Evolutionary conservation across 2,329 filamentous ascomycete genomes (phyloP), one percentile per base, ranked within the genome.

Genomic region (Ophiosphaerella narmari): DNA sequence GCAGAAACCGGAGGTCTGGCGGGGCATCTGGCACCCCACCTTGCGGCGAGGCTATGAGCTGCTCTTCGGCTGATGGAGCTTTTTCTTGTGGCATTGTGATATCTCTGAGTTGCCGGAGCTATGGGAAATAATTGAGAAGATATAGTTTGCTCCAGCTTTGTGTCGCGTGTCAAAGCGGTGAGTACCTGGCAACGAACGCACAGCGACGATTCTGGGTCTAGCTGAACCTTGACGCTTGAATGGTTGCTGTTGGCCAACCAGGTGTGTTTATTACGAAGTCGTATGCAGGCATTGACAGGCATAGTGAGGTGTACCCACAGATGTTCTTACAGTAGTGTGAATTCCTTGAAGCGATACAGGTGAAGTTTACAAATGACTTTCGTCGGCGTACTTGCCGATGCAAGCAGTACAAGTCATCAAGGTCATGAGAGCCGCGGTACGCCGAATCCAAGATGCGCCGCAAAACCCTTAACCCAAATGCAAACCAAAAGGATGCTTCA

Each of bases 1-100:
- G 92, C 29, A 96, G 71, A 47, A 96, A 75, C n/a, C 91, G 86
- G 43, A 96, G 76, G 69, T 91, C 88, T 38, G 90, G 89, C 36
- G 78, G 71, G 38, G 75, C 75, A 47, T 70, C 69, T 29, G 76
- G 71, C 38, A 72, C 70, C 58, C 61, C 63, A 54, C 75, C 72
- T 57, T 75, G 74, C 24, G 75, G 69, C 60, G 76, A 72, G 23
- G 73, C 79, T 55, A 77, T 71, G 52, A 67, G 50, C 48, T 70
- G 64, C 39, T 74, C 70, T 50, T 70, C 68, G 12, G 67, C 61
- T 14, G 67, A 57, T 3, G 66, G 36, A 12, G 26, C 48, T 24
- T 67, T 57, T 50, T 54, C 60, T 8, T 60, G 52, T 16, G 65
- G 54, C 68, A 72, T 72, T 51, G 46, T 50, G 23, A 36, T 39